Percentiles rank a stretch among this genome's conserved stretches.
phyloP scores from a whole-genome alignment of 1,284 basidiomycete species.

The Rhodotorula sp. region DNA sequence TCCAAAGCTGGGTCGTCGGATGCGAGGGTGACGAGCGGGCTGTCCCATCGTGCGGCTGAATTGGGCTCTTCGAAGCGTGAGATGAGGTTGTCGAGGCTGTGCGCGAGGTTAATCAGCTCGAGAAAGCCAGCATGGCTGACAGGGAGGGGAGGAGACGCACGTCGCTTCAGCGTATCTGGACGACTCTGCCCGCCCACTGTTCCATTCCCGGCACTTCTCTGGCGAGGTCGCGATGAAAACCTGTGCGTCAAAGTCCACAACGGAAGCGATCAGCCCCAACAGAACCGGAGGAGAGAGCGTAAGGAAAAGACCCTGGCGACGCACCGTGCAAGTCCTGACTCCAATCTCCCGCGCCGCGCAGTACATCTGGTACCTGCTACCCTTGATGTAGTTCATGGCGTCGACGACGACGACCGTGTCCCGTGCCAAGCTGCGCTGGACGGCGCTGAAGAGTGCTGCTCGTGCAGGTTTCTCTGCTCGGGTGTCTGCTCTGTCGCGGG shows the following conservation, averaged over 20 bases:
- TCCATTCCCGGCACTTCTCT: slow-evolving; percentile 77
- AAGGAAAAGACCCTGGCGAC: slow-evolving; percentile 48
- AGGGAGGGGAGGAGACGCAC: slow-evolving; percentile 55
- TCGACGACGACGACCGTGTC: slow-evolving; percentile 86
- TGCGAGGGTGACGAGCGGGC: slow-evolving; percentile 81
- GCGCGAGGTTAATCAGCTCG: not conserved
- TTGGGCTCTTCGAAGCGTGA: slow-evolving; percentile 92
- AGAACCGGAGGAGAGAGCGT: not conserved
- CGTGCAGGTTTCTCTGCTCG: slow-evolving; percentile 84
- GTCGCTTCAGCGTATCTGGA: slow-evolving; percentile 67
- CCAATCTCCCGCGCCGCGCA: slow-evolving; percentile 88
- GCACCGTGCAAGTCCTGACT: slow-evolving; percentile 79
- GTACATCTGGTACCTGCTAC: slow-evolving; percentile 93
- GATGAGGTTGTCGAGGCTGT: slow-evolving; percentile 82
- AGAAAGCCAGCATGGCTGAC: not conserved
- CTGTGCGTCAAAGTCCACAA: not conserved
- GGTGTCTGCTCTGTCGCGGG: slow-evolving; percentile 59
- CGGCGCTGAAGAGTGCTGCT: slow-evolving; percentile 78
- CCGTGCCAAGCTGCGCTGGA: slow-evolving; percentile 69
- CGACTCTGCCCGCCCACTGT: slow-evolving; percentile 58
- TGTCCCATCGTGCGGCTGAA: slow-evolving; percentile 96
- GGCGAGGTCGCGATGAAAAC: slow-evolving; percentile 67
- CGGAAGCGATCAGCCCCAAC: not conserved
- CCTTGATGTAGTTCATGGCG: slow-evolving; percentile 92
- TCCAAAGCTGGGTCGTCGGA: slow-evolving; percentile 67